Evolutionary conservation across 2,329 filamentous ascomycete genomes (phyloP), one percentile per base, ranked within the genome.

Genomic region (Ophiostoma sp.): DNA sequence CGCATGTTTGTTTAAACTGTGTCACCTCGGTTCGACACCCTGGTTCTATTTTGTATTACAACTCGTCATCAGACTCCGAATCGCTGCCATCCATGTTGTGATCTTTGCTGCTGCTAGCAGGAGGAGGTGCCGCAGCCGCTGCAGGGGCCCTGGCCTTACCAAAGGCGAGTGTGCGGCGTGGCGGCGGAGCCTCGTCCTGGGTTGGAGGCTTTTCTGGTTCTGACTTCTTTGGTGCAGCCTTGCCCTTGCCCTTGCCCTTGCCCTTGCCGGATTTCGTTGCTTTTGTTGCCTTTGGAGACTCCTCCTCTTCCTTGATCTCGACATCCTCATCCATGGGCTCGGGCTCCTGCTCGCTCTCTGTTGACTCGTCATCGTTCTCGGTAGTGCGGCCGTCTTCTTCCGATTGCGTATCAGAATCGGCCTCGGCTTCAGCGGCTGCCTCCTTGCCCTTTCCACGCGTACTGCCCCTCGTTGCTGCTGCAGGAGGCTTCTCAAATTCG

Each of bases 61-160:
- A 76, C 77, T 89, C 87, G 76, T 89, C 87, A 74, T 88, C 87
- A 0, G 86, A 87, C n/a, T 86, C 86, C 0, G 86, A 87, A 71
- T 88, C 87, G 66, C 84, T 85, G 19, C 78, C 76, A 25, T 17
- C 82, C 12, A 69, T 48, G 12, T 69, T 42, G 17, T 52, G 39
- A 25, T 69, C 64, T 39, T 50, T 70, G 61, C 71, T 36, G 45
- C 42, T 33, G n/a, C 11, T 39, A 28, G 52, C 28, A 15, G 61
- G 79, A 11, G 77, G 78, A 59, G 74, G 64, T 78, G 76, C 22
- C 75, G 69, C 25, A 36, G 63, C 28, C 0, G 59, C n/a, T 3
- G 50, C 73, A 72, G 68, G 15, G 66, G 71, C 25, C 55, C 52
- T 74, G 42, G 69, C 28, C 48, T 59, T 66, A 0, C 72, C 75